Evolutionary conservation across 495 filamentous ascomycete species (phyloP), one percentile per base, ranked within the genome.

Genomic region (Coniosporium apollinis): DNA sequence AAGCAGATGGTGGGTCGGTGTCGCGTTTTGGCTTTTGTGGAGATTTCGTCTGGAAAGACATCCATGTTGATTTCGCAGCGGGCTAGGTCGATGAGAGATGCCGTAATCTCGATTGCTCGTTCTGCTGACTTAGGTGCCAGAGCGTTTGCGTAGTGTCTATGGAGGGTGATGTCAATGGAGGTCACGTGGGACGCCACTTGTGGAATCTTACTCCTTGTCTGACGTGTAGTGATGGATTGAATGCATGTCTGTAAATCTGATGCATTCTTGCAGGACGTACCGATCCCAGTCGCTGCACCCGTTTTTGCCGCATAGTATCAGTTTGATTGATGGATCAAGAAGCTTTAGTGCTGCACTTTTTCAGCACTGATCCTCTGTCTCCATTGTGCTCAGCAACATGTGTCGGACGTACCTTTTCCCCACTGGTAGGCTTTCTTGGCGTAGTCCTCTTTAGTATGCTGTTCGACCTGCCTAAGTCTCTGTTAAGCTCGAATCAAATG

Each of bases 331-430:
- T 2, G 79, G 78, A 49, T 83, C 78, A 7, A 82, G 65, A 7
- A 83, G 68, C 43, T 80, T 81, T 11, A 86, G 62, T 5, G 78
- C n/a, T n/a, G n/a, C n/a, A n/a, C n/a, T n/a, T n/a, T n/a, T n/a
- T n/a, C n/a, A n/a, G n/a, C n/a, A n/a, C n/a, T n/a, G n/a, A n/a
- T n/a, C n/a, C n/a, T n/a, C n/a, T n/a, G n/a, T n/a, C n/a, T n/a
- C n/a, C n/a, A n/a, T n/a, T n/a, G n/a, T n/a, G n/a, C n/a, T n/a
- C n/a, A n/a, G n/a, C n/a, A n/a, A n/a, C n/a, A n/a, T n/a, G n/a
- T n/a, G n/a, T n/a, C n/a, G n/a, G n/a, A n/a, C n/a, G n/a, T n/a
- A n/a, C n/a, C 78, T 56, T 84, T 84, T 14, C 74, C 78, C 79
- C 79, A 86, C 59, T 86, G 80, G 24, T 66, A 60, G 1, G 79